Evolutionary conservation across 495 filamentous ascomycete species (phyloP), one percentile per base, ranked within the genome.

Genomic region (Xanthoparmelia taractica): DNA sequence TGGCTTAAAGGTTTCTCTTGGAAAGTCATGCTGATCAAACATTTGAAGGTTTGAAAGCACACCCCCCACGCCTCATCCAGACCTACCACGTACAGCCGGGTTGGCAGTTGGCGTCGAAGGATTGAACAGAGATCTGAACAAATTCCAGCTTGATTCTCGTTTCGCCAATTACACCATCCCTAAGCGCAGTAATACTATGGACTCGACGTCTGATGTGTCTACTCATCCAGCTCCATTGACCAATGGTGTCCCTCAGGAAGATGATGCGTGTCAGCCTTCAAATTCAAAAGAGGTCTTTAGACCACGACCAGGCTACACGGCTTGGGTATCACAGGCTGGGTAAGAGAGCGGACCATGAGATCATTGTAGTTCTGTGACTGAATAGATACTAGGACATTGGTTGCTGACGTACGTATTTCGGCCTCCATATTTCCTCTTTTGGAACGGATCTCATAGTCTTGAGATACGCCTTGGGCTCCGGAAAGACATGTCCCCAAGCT

Each of bases 301-400:
- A 66, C 87, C 91, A 1, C 90, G 91, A 66, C 89, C 91, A 2
- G 94, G 94, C 20, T 98, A 97, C 72, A 95, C 92, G 75, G 90
- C 96, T 78, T 97, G 95, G 94, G 92, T 45, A 4, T 45, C 41
- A 23, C 41, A 45, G 20, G 41, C 41, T 23, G 47, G 29, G 50
- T 54, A 12, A 54, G 50, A 31, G 17, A 2, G 27, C n/a, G 18
- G 10, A 17, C 12, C 13, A 10, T 40, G 13, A 18, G 13, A 31
- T 52, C 15, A 31, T 31, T 31, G 6, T 31, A 23, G 6, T 31
- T 3, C 27, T 31, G 25, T 52, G 4, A 52, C 48, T 52, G 31
- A 52, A 52, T 0, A 18, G 6, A 7, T 5, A 31, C 25, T 4
- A 52, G 94, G 58, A 97, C 94, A 23, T 80, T 98, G 66, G 89